Conservation (phyloP, 805 yeast species). For the Gaillardinia entomophila region DNA sequence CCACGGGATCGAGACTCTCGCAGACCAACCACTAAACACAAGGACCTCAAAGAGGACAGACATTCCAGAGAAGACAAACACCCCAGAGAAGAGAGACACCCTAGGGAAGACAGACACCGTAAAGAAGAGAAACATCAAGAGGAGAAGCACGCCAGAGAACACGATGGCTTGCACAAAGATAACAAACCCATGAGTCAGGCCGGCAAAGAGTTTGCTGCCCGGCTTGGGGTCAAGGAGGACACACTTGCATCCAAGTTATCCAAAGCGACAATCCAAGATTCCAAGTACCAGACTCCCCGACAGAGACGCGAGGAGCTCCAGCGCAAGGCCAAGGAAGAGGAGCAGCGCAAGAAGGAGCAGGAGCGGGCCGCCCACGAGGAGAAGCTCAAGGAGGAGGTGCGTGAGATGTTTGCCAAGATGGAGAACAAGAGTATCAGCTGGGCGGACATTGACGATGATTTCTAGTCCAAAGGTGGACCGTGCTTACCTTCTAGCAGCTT, state of each 20-base stretch:
- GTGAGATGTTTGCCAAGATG: slow-evolving; percentile 21
- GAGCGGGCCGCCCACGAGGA: slow-evolving; percentile 5
- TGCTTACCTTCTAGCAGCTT: too few species aligned
- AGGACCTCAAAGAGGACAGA: background rate
- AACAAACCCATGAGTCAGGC: slow-evolving; percentile 24
- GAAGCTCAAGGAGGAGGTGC: slow-evolving; percentile 18
- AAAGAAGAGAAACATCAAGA: background rate
- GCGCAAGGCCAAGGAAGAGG: slow-evolving; percentile 4
- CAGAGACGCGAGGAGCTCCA: slow-evolving; percentile 3
- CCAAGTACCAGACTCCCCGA: slow-evolving; percentile 5
- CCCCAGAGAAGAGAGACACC: slow-evolving; percentile 10
- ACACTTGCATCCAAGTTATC: slow-evolving; percentile 2
- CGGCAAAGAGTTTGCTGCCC: slow-evolving; percentile 25
- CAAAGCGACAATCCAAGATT: slow-evolving; percentile 6
- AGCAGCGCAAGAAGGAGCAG: slow-evolving; percentile 6
- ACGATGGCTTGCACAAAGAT: slow-evolving; percentile 5
- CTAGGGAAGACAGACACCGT: slow-evolving; percentile 10
- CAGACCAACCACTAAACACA: background rate
- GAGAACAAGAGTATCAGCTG: slow-evolving; percentile 22
- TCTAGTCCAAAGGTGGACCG: too few species aligned
- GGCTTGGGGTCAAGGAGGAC: slow-evolving; percentile 12
- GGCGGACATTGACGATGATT: slow-evolving; percentile 27
- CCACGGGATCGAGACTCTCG: too few species aligned
- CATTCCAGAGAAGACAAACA: background rate
- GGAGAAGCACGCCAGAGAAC: background rate